Evolutionary conservation across 2,329 filamentous ascomycete genomes (phyloP), one percentile per base, ranked within the genome.

Genomic region (Aureobasidium vineae): DNA sequence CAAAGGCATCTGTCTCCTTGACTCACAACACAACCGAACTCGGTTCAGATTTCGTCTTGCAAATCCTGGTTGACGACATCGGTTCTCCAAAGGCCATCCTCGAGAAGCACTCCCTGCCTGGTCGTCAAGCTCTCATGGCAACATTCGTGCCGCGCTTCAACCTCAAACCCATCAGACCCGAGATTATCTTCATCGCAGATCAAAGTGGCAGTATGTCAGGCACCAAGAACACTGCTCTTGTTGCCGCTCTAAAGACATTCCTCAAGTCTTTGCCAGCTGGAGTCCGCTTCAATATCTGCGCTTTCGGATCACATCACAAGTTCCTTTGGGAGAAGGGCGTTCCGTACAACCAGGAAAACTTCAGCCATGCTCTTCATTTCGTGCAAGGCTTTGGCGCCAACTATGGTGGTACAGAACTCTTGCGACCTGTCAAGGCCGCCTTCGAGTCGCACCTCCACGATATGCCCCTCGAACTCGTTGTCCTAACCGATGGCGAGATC

Each of bases 131-230:
- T 0, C 73, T 92, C 67, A 90, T 92, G 88, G 79, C 84, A 0
- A 90, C 88, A 0, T 78, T 92, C 0, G 87, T 91, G 0, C 89
- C 89, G 2, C 87, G 86, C 68, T 90, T 91, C 76, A 79, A 80
- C n/a, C 77, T 90, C 0, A 84, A 85, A 0, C 73, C 81, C 0
- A 79, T 82, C 10, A 77, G 75, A 21, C 83, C 83, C 0, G 89
- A 92, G 72, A 82, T 92, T 26, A 84, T 92, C 21, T 91, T 92
- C 70, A 78, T 92, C 5, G 88, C 87, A 65, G 90, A 92, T 73
- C 83, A 88, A 61, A 90, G 87, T 66, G 88, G 88, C 0, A 90
- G 87, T 67, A 90, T 90, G 88, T 31, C 49, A 0, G 72, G 75
- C 0, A 69, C 70, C 5, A 84, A 82, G 45, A 88, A 89, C 1